These are phyloP conservation scores for Colletotrichum chrysophilum DNA, from an alignment of 2,329 filamentous ascomycete species.

Conservation along the genomic window DNA sequence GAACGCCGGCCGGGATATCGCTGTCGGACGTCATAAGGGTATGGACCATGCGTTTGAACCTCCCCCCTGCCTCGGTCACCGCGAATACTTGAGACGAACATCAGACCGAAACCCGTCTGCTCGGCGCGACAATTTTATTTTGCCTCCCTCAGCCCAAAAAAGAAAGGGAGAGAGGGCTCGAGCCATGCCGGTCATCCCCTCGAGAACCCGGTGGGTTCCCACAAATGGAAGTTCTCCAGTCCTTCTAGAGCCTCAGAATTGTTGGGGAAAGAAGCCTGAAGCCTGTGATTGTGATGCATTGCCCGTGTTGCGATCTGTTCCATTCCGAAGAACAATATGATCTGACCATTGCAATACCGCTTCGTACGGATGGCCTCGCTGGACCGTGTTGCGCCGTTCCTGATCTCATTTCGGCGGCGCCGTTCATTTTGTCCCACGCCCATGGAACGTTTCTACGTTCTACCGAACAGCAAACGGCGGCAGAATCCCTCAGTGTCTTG, in stretches of 20 bases:
- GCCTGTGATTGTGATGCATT: neutral
- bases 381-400: neutral
- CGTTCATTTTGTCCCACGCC: neutral
- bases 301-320: neutral
- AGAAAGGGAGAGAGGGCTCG: neutral
- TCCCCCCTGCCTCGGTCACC: neutral
- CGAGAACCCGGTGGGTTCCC: neutral
- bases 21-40: neutral
- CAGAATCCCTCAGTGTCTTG: neutral
- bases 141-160: neutral
- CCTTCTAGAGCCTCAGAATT: neutral
- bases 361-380: neutral
- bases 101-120: slow-evolving; percentile 13
- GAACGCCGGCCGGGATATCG: slow-evolving; percentile 1
- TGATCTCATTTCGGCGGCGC: slow-evolving; percentile 13
- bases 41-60: neutral
- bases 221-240: neutral
- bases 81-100: slow-evolving; percentile 10
- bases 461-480: neutral
- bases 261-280: neutral
- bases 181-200: neutral
- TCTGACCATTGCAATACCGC: neutral
- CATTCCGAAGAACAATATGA: neutral
- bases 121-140: neutral
- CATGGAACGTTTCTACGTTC: neutral